Conservation (phyloP, 768 basidiomycete genomes). For the Panaeolus papilionaceus region DNA sequence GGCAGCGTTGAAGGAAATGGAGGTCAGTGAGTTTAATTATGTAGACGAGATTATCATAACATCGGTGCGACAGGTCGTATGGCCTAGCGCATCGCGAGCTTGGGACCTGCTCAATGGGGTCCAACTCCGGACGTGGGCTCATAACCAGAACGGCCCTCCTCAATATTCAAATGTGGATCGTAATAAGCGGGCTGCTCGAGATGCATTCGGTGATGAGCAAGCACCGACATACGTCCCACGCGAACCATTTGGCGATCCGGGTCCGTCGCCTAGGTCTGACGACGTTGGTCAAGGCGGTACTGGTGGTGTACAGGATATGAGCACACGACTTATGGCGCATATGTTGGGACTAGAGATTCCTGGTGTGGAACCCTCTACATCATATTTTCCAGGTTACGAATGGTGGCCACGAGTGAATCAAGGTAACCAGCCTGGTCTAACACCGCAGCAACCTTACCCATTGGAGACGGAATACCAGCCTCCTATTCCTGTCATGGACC, state of each 20-base stretch:
- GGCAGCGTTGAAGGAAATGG: constrained; percentile 68
- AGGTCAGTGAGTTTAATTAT: constrained; percentile 48
- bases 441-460: constrained; percentile 19
- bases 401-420: constrained; percentile 64
- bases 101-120: constrained; percentile 73
- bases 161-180: constrained; percentile 47
- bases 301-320: constrained; percentile 66
- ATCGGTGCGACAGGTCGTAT: constrained; percentile 52
- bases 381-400: constrained; percentile 63
- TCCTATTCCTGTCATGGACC: constrained; percentile 3
- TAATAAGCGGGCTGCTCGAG: constrained; percentile 64
- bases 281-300: constrained; percentile 34
- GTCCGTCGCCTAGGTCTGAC: constrained; percentile 22
- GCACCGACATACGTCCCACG: constrained; percentile 49
- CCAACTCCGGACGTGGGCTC: constrained; percentile 52
- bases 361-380: constrained; percentile 65
- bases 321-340: constrained; percentile 72
- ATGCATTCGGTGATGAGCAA: constrained; percentile 68
- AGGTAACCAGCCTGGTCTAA: constrained; percentile 10
- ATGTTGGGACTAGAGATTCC: constrained; percentile 74
- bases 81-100: constrained; percentile 74
- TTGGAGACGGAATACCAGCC: constrained; percentile 23
- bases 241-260: constrained; percentile 39
- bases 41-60: constrained; percentile 21
- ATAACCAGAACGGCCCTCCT: constrained; percentile 31